Evolutionary conservation across 805 yeast species (phyloP).

Genomic region (Torulaspora quercuum): DNA sequence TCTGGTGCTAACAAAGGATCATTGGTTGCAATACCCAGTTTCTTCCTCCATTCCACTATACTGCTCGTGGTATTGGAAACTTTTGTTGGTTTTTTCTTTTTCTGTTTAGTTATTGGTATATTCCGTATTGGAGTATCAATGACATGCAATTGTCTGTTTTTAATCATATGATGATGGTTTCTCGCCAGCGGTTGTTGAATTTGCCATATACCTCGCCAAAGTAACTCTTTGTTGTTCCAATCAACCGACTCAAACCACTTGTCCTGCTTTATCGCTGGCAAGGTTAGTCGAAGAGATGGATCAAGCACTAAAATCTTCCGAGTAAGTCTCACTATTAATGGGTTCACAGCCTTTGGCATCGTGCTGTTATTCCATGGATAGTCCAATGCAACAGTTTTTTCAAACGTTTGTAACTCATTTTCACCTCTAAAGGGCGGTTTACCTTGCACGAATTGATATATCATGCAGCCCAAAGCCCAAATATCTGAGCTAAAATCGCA

Average conservation of each 20-base stretch:
- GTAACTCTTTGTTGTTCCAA: slow-evolving; percentile 59
- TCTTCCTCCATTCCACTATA: slow-evolving; percentile 40
- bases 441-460: slow-evolving; percentile 80
- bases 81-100: slow-evolving; percentile 31
- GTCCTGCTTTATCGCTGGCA: slow-evolving; percentile 58
- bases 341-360: slow-evolving; percentile 41
- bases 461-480: slow-evolving; percentile 93
- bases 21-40: slow-evolving; percentile 26
- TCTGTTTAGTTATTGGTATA: slow-evolving; percentile 31
- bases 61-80: slow-evolving; percentile 34
- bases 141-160: slow-evolving; percentile 28
- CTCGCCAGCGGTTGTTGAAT: slow-evolving; percentile 22
- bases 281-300: slow-evolving; percentile 61
- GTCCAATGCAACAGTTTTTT: slow-evolving; percentile 74
- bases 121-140: slow-evolving; percentile 31
- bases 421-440: slow-evolving; percentile 85
- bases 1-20: slow-evolving; percentile 3
- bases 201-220: slow-evolving; percentile 81
- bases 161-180: slow-evolving; percentile 19
- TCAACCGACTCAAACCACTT: slow-evolving; percentile 66
- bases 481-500: slow-evolving; percentile 83
- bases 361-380: slow-evolving; percentile 51
- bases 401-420: slow-evolving; percentile 83
- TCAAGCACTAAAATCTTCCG: slow-evolving; percentile 63
- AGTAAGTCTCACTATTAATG: slow-evolving; percentile 61